Evolutionary conservation across 306 rosid genomes (phyloP).

Genomic region (Canavalia gladiata): DNA sequence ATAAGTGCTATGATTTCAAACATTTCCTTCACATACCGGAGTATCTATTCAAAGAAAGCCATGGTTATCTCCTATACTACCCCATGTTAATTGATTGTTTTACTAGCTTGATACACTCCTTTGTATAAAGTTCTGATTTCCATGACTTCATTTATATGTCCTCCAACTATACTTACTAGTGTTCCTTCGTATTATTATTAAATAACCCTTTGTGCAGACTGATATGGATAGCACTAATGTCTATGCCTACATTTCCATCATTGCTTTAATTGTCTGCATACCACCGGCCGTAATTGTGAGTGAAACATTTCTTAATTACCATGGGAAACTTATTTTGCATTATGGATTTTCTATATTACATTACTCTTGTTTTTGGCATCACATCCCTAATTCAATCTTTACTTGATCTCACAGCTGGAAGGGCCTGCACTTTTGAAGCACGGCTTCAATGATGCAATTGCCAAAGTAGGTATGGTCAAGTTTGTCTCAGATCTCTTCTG

Average conservation of each 20-base stretch:
- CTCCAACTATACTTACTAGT: neutral
- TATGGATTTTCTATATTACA: conserved; percentile 13
- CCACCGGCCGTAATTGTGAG: conserved; percentile 94
- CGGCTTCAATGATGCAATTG: conserved; percentile 88
- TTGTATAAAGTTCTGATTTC: conserved; percentile 6
- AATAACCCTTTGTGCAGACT: conserved; percentile 67
- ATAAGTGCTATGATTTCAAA: conserved; percentile 95
- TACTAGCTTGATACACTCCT: neutral
- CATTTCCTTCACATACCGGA: conserved; percentile 91
- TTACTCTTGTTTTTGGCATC: neutral
- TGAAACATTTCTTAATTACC: conserved; percentile 33
- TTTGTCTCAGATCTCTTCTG: conserved; percentile 86
- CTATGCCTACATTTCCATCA: conserved; percentile 94
- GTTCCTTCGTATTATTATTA: conserved; percentile 27
- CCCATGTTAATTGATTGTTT: conserved; percentile 25
- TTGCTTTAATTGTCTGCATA: conserved; percentile 87
- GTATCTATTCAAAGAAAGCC: conserved; percentile 97
- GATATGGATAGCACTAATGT: conserved; percentile 95
- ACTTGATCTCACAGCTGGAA: conserved; percentile 66
- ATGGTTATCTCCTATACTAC: conserved; percentile 66
- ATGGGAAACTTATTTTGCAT: neutral
- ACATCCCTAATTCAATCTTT: conserved; percentile 29
- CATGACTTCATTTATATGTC: neutral
- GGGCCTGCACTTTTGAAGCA: conserved; percentile 82
- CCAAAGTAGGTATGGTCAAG: conserved; percentile 87